Evolutionary conservation across 805 yeast genomes (phyloP).

Genomic region (Saccharomyces jurei): DNA sequence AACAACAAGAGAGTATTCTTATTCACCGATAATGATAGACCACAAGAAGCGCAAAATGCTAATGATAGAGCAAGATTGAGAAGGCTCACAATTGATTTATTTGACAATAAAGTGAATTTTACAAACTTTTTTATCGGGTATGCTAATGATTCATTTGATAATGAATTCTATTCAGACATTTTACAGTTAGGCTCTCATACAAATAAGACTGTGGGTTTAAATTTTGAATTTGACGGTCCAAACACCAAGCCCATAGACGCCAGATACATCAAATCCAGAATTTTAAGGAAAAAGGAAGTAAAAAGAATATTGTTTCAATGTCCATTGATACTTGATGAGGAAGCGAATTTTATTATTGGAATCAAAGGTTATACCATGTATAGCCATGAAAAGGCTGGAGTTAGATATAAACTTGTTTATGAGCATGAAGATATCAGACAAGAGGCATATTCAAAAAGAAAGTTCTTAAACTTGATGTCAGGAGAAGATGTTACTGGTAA

Average conservation of each 20-base stretch:
- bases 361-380: conserved; percentile 65
- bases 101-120: conserved; percentile 42
- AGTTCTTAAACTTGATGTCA: conserved; percentile 33
- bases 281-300: conserved; percentile 52
- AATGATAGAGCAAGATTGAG: conserved; percentile 42
- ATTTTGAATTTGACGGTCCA: conserved; percentile 32
- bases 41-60: conserved; percentile 38
- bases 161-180: conserved; percentile 45
- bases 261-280: conserved; percentile 37
- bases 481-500: conserved; percentile 37
- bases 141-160: conserved; percentile 34
- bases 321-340: conserved; percentile 48
- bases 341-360: conserved; percentile 43
- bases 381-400: conserved; percentile 43
- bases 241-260: conserved; percentile 37
- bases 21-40: conserved; percentile 70
- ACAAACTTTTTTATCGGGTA: conserved; percentile 54
- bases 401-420: conserved; percentile 43
- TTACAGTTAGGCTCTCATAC: conserved; percentile 29
- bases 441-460: conserved; percentile 43
- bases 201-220: conserved; percentile 6
- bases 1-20: conserved; percentile 55
- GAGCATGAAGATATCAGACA: conserved; percentile 44
- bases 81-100: conserved; percentile 50
- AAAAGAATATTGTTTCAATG: conserved; percentile 56